Conservation (phyloP, 2,329 filamentous ascomycete genomes). For the Botryosphaeria dothidea region DNA sequence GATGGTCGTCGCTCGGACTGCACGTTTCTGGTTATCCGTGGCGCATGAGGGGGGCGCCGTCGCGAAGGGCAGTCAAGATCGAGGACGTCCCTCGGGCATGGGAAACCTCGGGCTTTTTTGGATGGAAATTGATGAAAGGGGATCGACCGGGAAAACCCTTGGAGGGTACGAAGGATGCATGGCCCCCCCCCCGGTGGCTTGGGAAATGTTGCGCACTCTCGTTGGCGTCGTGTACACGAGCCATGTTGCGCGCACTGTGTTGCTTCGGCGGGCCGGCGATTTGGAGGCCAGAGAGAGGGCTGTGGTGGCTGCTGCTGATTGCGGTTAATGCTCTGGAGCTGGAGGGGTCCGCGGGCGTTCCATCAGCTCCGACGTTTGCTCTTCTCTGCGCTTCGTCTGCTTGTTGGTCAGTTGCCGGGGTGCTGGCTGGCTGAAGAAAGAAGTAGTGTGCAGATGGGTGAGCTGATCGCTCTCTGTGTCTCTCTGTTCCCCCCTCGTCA, state of each 20-base stretch:
- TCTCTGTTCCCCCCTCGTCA: background rate
- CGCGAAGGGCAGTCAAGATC: background rate
- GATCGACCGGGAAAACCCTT: conserved; percentile 14
- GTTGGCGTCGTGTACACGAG: background rate
- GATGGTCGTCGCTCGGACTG: background rate
- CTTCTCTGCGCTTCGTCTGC: background rate
- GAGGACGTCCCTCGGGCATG: background rate
- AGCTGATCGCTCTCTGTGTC: too few species aligned
- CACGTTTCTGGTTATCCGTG: background rate
- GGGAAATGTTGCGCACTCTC: background rate
- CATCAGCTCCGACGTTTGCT: background rate
- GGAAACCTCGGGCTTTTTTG: background rate
- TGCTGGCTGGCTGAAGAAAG: background rate
- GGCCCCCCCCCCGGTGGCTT: background rate
- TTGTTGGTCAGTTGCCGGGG: too few species aligned
- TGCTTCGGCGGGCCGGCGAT: too few species aligned
- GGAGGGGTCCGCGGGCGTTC: background rate
- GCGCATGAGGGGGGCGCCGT: background rate
- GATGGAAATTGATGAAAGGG: background rate
- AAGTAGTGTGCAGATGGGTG: background rate
- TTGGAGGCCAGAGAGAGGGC: background rate
- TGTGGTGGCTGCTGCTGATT: background rate
- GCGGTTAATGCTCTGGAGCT: background rate
- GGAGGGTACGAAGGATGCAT: background rate
- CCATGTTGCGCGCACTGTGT: background rate